Conservation (phyloP, 1,284 basidiomycete species). For the Amylostereum chailletii region DNA sequence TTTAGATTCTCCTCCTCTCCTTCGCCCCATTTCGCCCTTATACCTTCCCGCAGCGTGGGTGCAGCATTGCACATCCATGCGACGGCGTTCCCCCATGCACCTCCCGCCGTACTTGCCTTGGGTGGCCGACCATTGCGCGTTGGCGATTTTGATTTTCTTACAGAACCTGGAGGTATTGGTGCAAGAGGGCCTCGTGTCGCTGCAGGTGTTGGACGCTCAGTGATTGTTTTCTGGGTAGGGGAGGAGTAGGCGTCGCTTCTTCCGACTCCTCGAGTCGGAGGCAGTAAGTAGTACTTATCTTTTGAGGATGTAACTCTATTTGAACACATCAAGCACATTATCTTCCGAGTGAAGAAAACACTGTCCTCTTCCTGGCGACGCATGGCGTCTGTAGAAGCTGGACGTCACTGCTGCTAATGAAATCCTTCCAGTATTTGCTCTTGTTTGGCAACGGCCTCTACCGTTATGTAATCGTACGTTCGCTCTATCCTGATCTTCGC, state of each 20-base stretch:
- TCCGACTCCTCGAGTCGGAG: too few relatives aligned
- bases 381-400: too few relatives aligned
- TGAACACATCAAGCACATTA: too few relatives aligned
- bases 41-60: slow-evolving; percentile 38
- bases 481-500: too few relatives aligned
- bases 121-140: slow-evolving; percentile 54
- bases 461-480: too few relatives aligned
- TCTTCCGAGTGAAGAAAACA: too few relatives aligned
- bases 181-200: background rate
- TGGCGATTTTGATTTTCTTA: slow-evolving; percentile 69
- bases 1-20: background rate
- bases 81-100: slow-evolving; percentile 48
- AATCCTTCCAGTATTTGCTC: too few relatives aligned
- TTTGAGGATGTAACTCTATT: too few relatives aligned
- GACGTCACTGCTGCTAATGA: too few relatives aligned
- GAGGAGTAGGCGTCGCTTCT: background rate
- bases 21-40: slow-evolving; percentile 7
- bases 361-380: too few relatives aligned
- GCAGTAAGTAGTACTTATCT: too few relatives aligned
- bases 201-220: background rate
- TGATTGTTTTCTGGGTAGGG: slow-evolving; percentile 12
- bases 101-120: slow-evolving; percentile 50
- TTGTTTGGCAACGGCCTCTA: too few relatives aligned
- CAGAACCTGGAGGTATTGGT: slow-evolving; percentile 13
- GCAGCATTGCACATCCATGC: slow-evolving; percentile 66